Evolutionary conservation across 768 basidiomycete genomes (phyloP).

Genomic region (Hebeloma cylindrosporum): DNA sequence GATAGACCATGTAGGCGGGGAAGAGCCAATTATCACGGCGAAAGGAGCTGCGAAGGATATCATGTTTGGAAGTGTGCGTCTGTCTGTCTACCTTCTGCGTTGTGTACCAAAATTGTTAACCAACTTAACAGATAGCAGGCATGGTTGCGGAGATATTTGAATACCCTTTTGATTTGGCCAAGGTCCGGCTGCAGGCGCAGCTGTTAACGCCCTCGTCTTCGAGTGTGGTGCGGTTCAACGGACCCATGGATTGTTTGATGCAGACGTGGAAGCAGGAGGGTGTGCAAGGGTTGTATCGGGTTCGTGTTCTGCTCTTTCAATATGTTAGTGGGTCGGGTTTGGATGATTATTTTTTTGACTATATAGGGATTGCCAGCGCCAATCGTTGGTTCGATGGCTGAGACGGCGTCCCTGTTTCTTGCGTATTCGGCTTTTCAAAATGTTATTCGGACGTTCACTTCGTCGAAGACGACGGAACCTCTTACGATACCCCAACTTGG

Average conservation of each 20-base stretch:
- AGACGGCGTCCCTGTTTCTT: conserved; percentile 87
- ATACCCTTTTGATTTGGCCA: conserved; percentile 94
- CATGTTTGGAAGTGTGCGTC: conserved; percentile 56
- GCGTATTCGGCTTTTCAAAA: conserved; percentile 79
- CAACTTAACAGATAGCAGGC: conserved; percentile 63
- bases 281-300: conserved; percentile 81
- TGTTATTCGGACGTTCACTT: conserved; percentile 45
- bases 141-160: conserved; percentile 83
- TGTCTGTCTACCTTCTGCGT: neutral
- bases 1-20: conserved; percentile 13
- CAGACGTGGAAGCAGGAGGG: conserved; percentile 85
- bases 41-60: conserved; percentile 46
- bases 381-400: conserved; percentile 86
- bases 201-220: conserved; percentile 61
- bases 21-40: conserved; percentile 15
- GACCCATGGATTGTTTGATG: conserved; percentile 83
- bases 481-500: conserved; percentile 70
- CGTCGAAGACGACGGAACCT: conserved; percentile 31
- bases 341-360: neutral
- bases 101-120: neutral
- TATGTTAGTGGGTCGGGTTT: neutral
- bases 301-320: conserved; percentile 43
- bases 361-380: conserved; percentile 87
- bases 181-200: conserved; percentile 92
- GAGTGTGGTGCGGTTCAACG: conserved; percentile 60